phyloP scores from a whole-genome alignment of 2,329 filamentous ascomycete species.

The Rugonectria rugulosa region DNA sequence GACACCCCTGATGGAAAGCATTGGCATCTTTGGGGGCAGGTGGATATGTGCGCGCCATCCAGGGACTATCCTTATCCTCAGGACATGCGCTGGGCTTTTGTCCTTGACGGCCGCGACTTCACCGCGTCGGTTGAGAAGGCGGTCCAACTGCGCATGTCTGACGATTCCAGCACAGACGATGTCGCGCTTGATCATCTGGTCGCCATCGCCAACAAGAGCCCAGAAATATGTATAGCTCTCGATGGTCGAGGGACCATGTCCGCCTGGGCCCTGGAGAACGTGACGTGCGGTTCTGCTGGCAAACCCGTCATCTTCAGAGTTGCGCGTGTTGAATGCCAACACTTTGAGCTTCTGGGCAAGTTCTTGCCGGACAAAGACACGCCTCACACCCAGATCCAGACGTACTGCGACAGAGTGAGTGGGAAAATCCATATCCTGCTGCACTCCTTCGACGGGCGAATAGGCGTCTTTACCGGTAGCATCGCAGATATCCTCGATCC shows the following conservation, averaged over 20 bases:
- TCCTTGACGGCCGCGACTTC: slow-evolving; percentile 85
- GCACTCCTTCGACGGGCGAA: slow-evolving; percentile 85
- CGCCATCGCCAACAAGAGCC: slow-evolving; percentile 82
- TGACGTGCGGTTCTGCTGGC: slow-evolving; percentile 73
- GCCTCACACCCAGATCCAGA: slow-evolving; percentile 71
- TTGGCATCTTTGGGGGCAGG: slow-evolving; percentile 79
- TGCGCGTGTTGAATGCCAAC: slow-evolving; percentile 72
- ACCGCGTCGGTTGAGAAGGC: slow-evolving; percentile 78
- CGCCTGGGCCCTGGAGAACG: slow-evolving; percentile 90
- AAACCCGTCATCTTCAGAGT: slow-evolving; percentile 83
- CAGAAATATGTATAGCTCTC: slow-evolving; percentile 86
- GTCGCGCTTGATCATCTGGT: slow-evolving; percentile 84
- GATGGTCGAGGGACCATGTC: slow-evolving; percentile 88
- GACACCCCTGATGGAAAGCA: slow-evolving; percentile 76
- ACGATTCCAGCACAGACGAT: slow-evolving; percentile 67
- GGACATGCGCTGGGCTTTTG: slow-evolving; percentile 63
- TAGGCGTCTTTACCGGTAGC: slow-evolving; percentile 82
- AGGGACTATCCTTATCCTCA: slow-evolving; percentile 47
- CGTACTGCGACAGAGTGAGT: slow-evolving; percentile 72
- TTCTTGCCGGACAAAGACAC: slow-evolving; percentile 35
- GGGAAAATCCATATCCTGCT: slow-evolving; percentile 76
- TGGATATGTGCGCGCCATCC: slow-evolving; percentile 79
- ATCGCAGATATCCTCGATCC: slow-evolving; percentile 85
- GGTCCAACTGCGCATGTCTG: slow-evolving; percentile 65
- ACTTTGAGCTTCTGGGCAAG: slow-evolving; percentile 56